Base-by-base conservation (phyloP, 2,329 filamentous ascomycete species). In the Monilinia vaccinii-corymbosi region DNA sequence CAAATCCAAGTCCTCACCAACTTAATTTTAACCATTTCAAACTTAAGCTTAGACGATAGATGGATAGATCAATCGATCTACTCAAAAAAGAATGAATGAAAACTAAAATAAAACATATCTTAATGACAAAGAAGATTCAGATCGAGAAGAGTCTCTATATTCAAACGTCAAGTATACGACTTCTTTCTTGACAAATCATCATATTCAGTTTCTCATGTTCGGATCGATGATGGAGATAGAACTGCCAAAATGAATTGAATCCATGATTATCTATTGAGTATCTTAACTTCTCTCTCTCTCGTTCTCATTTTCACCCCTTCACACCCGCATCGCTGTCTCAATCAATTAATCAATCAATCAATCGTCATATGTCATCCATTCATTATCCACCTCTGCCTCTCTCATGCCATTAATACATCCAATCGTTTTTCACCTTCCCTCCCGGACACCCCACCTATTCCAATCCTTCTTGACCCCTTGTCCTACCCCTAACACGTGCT, bases 331-430 rank as follows among this genome's bases (percentile, higher is more conserved):
- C 25, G n/a, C 18, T 53, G 13, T 53, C 28, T 32, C 51, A 44
- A 18, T 42, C 4, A 51, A 38, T 38, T 3, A 28, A 28, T 28
- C 50, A 52, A 21, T 10, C 51, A 44, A 53, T 32, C 51, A 53
- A 53, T 44, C 51, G 13, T 53, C 38, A 53, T 44, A 53, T 53
- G 51, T 23, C 38, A 42, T 52, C 38, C 51, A 53, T 53, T 53
- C 51, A 32, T 53, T 44, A 53, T 53, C 38, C 44, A 53, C 18
- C 44, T 28, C 28, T 21, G 21, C 10, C 25, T 32, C 50, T 32
- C 31, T 11, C 51, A 18, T 16, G 8, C 51, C 51, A 44, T 53
- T 53, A 53, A 44, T 44, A 38, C 25, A 53, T 53, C 18, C 25
- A 53, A 44, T 21, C 25, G 32, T 21, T 44, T 11, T 44, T 11